A percentile compares a stretch with the other conserved stretches of the same genome.
phyloP scores from a whole-genome alignment of 2,329 filamentous ascomycete species.

The Hymenoscyphus occultus region DNA sequence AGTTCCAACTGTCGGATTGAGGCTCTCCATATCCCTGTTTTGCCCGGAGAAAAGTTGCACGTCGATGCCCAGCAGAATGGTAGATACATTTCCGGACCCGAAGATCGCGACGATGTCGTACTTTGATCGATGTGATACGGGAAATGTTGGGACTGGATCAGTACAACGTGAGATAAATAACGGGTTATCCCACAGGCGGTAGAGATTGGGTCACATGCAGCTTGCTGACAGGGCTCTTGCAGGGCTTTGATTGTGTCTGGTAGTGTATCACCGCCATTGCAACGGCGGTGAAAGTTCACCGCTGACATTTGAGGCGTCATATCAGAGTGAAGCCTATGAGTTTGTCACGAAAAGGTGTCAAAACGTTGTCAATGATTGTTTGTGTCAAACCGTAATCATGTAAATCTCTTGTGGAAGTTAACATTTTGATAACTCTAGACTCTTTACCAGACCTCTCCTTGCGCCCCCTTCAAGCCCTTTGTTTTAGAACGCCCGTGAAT shows the following conservation, averaged over 20 bases:
- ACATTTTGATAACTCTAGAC: background rate
- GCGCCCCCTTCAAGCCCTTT: conserved; percentile 1
- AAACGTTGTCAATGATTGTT: background rate
- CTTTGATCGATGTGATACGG: background rate
- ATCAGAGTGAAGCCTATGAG: background rate
- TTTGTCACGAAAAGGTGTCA: background rate
- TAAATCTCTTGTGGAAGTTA: background rate
- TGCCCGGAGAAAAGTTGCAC: background rate
- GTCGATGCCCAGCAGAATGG: background rate
- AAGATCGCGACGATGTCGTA: background rate
- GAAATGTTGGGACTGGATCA: background rate
- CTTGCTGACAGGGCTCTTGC: background rate
- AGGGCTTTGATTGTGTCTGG: background rate
- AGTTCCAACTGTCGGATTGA: background rate
- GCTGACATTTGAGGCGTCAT: background rate
- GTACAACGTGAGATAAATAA: conserved; percentile 1
- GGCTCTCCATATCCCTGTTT: background rate
- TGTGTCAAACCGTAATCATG: background rate
- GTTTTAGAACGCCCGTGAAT: background rate
- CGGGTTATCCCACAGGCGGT: background rate
- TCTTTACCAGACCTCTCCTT: background rate
- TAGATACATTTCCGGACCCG: background rate
- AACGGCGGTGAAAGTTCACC: conserved; percentile 4
- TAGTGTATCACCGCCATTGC: background rate
- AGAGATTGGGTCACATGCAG: background rate